Conservation (phyloP, 495 filamentous ascomycete species). For the Penicillium manginii region DNA sequence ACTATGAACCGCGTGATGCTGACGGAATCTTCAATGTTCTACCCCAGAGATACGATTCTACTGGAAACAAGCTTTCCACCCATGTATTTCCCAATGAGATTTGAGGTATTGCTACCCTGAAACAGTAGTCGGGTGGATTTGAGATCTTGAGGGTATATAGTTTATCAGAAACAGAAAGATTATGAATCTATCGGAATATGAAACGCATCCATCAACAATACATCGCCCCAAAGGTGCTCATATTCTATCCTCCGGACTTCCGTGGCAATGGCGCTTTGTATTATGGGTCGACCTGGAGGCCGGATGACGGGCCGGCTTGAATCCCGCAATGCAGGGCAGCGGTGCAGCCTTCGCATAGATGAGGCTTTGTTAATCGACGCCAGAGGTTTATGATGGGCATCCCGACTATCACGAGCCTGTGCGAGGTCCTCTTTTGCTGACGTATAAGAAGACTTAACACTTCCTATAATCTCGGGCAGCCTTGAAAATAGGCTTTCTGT, state of each 20-base stretch:
- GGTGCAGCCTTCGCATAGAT: not conserved
- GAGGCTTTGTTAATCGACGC: not conserved
- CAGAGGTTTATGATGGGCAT: constrained; percentile 13
- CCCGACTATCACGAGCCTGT: constrained; percentile 2
- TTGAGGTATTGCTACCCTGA: constrained; percentile 6
- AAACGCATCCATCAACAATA: constrained; percentile 10
- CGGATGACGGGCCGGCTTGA: not conserved
- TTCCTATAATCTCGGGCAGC: constrained; percentile 21
- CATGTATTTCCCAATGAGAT: constrained; percentile 24
- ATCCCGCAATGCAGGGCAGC: not conserved
- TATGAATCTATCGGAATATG: constrained; percentile 7
- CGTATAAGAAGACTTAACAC: constrained; percentile 19
- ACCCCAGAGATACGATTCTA: constrained; percentile 17
- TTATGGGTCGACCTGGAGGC: constrained; percentile 8
- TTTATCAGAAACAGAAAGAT: not conserved
- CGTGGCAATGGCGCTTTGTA: constrained; percentile 16
- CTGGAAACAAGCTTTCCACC: constrained; percentile 27
- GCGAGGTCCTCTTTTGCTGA: constrained; percentile 13
- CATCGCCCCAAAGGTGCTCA: constrained; percentile 13
- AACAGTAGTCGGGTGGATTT: not conserved
- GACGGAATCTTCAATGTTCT: constrained; percentile 21
- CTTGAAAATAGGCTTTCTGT: constrained; percentile 20
- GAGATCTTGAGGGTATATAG: not conserved
- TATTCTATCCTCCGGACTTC: constrained; percentile 20
- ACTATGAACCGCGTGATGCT: constrained; percentile 19